Percentiles rank a stretch among this genome's conserved stretches.
Conservation (phyloP, 2,329 filamentous ascomycete genomes). For the Botrytis tulipae region DNA sequence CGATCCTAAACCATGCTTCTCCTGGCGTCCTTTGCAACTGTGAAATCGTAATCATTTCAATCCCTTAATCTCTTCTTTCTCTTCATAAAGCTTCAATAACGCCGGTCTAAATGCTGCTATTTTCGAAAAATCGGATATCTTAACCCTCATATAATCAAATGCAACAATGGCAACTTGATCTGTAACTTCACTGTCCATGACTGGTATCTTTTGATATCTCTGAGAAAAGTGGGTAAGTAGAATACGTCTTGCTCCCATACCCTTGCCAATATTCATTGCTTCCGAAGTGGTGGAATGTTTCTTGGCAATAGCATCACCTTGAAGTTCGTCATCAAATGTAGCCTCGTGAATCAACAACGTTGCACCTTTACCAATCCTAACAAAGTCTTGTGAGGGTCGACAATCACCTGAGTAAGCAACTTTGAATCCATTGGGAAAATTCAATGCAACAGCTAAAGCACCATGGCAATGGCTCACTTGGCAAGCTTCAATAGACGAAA, state of each 20-base stretch:
- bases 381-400: constrained; percentile 71
- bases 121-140: constrained; percentile 66
- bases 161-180: constrained; percentile 68
- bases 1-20: neutral
- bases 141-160: constrained; percentile 77
- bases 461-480: constrained; percentile 76
- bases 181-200: constrained; percentile 43
- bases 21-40: neutral
- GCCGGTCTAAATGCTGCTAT: constrained; percentile 62
- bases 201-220: constrained; percentile 61
- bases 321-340: constrained; percentile 87
- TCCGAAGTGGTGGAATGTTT: constrained; percentile 87
- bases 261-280: constrained; percentile 71
- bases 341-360: constrained; percentile 93
- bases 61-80: constrained; percentile 28
- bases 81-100: constrained; percentile 55
- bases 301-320: constrained; percentile 77
- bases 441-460: constrained; percentile 73
- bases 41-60: neutral
- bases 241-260: constrained; percentile 77
- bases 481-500: constrained; percentile 65
- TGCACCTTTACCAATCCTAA: constrained; percentile 65
- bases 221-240: constrained; percentile 95
- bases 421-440: constrained; percentile 77
- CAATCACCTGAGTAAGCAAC: constrained; percentile 95